Percentiles rank a stretch among this genome's conserved stretches.
These are phyloP conservation scores for Syncephalis fuscata DNA, from an alignment of 371 early-diverging fungal genomes.

Conservation along the genomic window DNA sequence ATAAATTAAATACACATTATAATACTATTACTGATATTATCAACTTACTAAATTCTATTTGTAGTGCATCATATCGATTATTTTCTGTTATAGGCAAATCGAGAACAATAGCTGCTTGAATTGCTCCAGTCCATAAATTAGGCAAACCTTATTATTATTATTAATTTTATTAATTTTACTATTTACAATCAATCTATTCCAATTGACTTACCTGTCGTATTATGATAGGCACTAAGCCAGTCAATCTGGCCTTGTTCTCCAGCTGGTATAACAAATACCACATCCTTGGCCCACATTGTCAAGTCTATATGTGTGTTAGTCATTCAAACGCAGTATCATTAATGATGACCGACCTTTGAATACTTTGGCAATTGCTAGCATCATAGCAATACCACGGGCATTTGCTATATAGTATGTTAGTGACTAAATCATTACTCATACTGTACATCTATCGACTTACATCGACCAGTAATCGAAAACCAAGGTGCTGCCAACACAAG, in stretches of 20 bases:
- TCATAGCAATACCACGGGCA: conserved; percentile 49
- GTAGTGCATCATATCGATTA: conserved; percentile 49
- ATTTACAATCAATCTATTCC: not conserved
- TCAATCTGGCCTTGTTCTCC: conserved; percentile 52
- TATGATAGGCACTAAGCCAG: conserved; percentile 91
- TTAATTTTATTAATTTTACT: not conserved
- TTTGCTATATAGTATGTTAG: conserved; percentile 27
- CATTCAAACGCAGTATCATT: not conserved
- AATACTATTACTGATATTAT: too few relatives aligned
- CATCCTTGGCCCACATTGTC: conserved; percentile 84
- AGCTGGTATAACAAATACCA: conserved; percentile 73
- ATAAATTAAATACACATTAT: too few relatives aligned
- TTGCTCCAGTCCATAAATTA: conserved; percentile 29
- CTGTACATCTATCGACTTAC: conserved; percentile 1
- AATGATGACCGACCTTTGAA: conserved; percentile 37
- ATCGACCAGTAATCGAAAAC: conserved; percentile 1
- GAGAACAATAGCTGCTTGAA: conserved; percentile 75
- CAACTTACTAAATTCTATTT: not conserved
- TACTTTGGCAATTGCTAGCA: conserved; percentile 58
- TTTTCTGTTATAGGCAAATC: conserved; percentile 59
- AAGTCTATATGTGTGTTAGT: too few relatives aligned
- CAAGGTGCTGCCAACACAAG: conserved; percentile 33
- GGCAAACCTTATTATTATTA: conserved; percentile 1
- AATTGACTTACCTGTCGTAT: not conserved
- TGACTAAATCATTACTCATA: not conserved